Percentiles rank a stretch among this genome's conserved stretches.
Evolutionary conservation across 345 rosid species (phyloP).

Genomic region (Erodium maritimum): DNA sequence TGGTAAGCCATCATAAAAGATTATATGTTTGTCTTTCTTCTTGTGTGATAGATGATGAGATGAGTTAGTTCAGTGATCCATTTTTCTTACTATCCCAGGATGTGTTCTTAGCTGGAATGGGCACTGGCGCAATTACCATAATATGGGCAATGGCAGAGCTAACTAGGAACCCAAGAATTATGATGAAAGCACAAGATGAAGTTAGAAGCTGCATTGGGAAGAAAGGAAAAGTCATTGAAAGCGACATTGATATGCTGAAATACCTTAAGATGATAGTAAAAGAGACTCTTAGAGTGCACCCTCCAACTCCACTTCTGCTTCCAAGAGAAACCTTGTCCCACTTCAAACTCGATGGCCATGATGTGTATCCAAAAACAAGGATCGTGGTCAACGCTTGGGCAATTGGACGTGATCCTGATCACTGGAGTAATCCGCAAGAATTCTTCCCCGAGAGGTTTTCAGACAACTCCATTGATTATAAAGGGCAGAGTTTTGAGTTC

Average conservation of each 20-base stretch:
- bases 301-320: conserved; percentile 1
- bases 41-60: background rate
- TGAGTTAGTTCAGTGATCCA: no score
- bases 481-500: conserved; percentile 10
- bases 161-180: background rate
- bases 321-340: background rate
- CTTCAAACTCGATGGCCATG: background rate
- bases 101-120: background rate
- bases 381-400: conserved; percentile 8
- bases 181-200: background rate
- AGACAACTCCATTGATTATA: background rate
- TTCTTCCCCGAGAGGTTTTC: conserved; percentile 18
- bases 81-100: background rate
- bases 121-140: background rate
- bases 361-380: background rate
- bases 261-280: conserved; percentile 17
- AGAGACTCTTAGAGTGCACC: conserved; percentile 12
- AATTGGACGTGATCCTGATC: conserved; percentile 5
- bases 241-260: background rate
- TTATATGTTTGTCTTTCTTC: background rate
- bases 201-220: background rate
- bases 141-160: background rate
- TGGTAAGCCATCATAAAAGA: background rate
- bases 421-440: conserved; percentile 5
- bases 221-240: background rate